Evolutionary conservation across 2,329 filamentous ascomycete species (phyloP), one percentile per base, ranked within the genome.

Genomic region (Bimuria novae-zelandiae): DNA sequence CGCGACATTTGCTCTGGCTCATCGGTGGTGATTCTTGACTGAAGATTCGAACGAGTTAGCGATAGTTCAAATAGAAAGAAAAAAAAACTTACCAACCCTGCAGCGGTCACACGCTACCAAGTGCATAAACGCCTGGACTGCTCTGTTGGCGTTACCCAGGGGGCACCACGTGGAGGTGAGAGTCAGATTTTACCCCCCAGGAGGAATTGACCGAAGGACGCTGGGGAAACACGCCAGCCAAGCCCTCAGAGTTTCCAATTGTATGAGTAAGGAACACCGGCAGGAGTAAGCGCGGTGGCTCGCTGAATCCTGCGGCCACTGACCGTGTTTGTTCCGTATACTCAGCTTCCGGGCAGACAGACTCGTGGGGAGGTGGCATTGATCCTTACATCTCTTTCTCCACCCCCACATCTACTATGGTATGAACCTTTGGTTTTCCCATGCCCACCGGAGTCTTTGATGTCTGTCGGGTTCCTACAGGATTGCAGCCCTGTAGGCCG

Each of bases 141-240:
- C 52, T 49, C 50, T 55, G 33, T 53, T 49, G 30, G 56, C 40
- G 46, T 42, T 53, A 19, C 27, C 50, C 56, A 32, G 50, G 56
- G 48, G 50, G 49, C 50, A 46, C 39, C 52, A 42, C 56, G 56
- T 19, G 56, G 50, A 58, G 50, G 39, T 29, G 45, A 52, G 52
- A 58, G 52, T 47, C 52, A 51, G 47, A 43, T 46, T 45, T 45
- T 45, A 32, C 48, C 39, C 36, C 52, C 41, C 41, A 10, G 36
- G 36, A 39, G 36, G 19, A 39, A 17, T 39, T 39, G 36, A 23
- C 36, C 36, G 36, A 39, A 22, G 19, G 36, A 23, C 36, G 36
- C 36, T 39, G 36, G 36, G 36, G n/a, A 22, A 39, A 39, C 19
- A 39, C 36, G 19, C 19, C 36, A 42, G 23, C n/a, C 23, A 42